These are phyloP conservation scores for Solanum ahanhuiri DNA, from an alignment of 257 asterid genomes.

Conservation along the genomic window DNA sequence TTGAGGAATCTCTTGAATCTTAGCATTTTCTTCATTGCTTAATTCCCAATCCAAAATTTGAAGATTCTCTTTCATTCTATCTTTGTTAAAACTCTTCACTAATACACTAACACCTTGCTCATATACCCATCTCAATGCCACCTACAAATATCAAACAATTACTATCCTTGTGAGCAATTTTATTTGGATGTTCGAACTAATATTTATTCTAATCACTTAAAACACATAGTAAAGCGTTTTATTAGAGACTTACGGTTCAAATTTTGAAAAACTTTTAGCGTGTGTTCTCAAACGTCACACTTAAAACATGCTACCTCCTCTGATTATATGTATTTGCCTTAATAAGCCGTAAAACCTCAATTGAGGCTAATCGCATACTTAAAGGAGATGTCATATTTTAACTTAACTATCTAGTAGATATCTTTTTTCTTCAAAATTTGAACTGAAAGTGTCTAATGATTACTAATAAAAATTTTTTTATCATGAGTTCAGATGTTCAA, in stretches of 20 bases:
- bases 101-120: conserved; percentile 13
- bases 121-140: conserved; percentile 23
- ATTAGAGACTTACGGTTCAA: too few relatives aligned
- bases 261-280: too few relatives aligned
- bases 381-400: background rate
- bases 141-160: background rate
- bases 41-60: conserved; percentile 20
- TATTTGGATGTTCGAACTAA: too few relatives aligned
- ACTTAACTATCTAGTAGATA: too few relatives aligned
- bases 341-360: too few relatives aligned
- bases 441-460: background rate
- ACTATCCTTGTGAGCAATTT: too few relatives aligned
- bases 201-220: too few relatives aligned
- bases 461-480: too few relatives aligned
- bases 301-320: too few relatives aligned
- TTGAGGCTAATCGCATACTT: background rate
- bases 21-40: conserved; percentile 18
- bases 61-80: conserved; percentile 19
- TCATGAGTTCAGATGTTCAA: background rate
- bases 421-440: too few relatives aligned
- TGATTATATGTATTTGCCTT: background rate
- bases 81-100: conserved; percentile 26
- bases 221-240: too few relatives aligned
- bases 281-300: too few relatives aligned
- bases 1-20: conserved; percentile 31